A percentile compares a stretch with the other conserved stretches of the same genome.
phyloP scores from a whole-genome alignment of 139 green algal species.

The Picochlorum sp. region DNA sequence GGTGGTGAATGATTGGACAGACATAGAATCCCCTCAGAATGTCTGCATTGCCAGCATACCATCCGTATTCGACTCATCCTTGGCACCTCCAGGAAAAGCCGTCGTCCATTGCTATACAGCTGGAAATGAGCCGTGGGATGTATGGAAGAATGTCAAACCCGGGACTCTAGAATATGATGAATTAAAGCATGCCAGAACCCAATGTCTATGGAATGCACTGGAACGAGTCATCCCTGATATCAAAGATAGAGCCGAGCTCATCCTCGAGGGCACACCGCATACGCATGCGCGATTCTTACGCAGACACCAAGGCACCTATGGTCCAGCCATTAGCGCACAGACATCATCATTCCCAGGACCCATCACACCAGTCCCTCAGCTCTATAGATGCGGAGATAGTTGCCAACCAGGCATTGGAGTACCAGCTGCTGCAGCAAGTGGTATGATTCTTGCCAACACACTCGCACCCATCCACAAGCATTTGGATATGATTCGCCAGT shows the following conservation, averaged over 20 bases:
- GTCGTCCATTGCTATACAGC: conserved; percentile 68
- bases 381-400: conserved; percentile 66
- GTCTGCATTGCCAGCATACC: conserved; percentile 74
- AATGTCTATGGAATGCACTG: conserved; percentile 81
- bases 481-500: conserved; percentile 48
- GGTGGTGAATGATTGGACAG: conserved; percentile 61
- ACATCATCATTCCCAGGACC: conserved; percentile 56
- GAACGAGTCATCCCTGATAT: conserved; percentile 77
- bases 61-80: conserved; percentile 58
- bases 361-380: conserved; percentile 56
- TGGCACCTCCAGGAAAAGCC: conserved; percentile 73
- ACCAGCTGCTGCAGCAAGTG: conserved; percentile 68
- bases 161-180: conserved; percentile 63
- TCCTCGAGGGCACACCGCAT: conserved; percentile 74
- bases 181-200: conserved; percentile 84
- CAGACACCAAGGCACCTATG: conserved; percentile 77
- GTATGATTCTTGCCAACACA: conserved; percentile 74
- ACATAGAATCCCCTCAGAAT: conserved; percentile 29
- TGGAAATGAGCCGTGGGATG: conserved; percentile 76
- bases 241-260: conserved; percentile 50
- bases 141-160: conserved; percentile 65
- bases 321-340: conserved; percentile 34
- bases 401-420: conserved; percentile 87
- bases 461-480: conserved; percentile 56
- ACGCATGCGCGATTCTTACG: conserved; percentile 82